Conservation (phyloP, 2,329 filamentous ascomycete genomes). For the Nectriaceae sp. region DNA sequence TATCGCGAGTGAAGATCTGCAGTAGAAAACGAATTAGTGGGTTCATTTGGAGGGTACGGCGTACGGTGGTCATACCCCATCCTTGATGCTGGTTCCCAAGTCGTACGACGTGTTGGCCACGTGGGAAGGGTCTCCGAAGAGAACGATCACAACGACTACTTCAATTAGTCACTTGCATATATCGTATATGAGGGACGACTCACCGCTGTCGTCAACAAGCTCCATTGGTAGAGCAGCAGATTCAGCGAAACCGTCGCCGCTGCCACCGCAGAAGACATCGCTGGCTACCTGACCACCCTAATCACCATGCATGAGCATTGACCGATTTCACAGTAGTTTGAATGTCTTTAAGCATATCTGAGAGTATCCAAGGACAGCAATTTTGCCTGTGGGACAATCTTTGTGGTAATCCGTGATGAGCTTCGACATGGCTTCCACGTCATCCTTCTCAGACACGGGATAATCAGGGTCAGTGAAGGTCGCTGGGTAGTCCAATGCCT, state of each 20-base stretch:
- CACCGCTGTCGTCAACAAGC: slow-evolving; percentile 37
- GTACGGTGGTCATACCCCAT: slow-evolving; percentile 36
- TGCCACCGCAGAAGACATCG: slow-evolving; percentile 41
- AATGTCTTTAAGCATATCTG: slow-evolving; percentile 34
- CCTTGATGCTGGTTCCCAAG: slow-evolving; percentile 36
- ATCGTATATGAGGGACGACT: slow-evolving; percentile 9
- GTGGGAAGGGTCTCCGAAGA: slow-evolving; percentile 46
- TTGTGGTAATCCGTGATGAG: slow-evolving; percentile 34
- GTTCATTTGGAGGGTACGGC: slow-evolving; percentile 5
- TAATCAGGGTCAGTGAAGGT: slow-evolving; percentile 35
- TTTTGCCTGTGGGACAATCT: slow-evolving; percentile 40
- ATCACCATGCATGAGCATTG: not conserved
- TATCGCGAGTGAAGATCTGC: slow-evolving; percentile 40
- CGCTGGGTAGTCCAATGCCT: slow-evolving; percentile 42
- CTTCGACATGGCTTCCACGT: slow-evolving; percentile 32
- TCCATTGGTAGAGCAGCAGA: slow-evolving; percentile 26
- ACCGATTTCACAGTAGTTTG: not conserved
- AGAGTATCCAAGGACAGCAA: slow-evolving; percentile 45
- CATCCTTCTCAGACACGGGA: slow-evolving; percentile 35
- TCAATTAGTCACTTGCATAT: slow-evolving; percentile 11
- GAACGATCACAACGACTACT: slow-evolving; percentile 41
- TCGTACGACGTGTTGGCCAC: slow-evolving; percentile 37
- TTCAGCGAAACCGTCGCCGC: slow-evolving; percentile 29
- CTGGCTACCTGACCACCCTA: slow-evolving; percentile 41
- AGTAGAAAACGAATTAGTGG: not conserved